Evolutionary conservation across 352 stramenopile species (phyloP).

Genomic region (Globisporangium solare): DNA sequence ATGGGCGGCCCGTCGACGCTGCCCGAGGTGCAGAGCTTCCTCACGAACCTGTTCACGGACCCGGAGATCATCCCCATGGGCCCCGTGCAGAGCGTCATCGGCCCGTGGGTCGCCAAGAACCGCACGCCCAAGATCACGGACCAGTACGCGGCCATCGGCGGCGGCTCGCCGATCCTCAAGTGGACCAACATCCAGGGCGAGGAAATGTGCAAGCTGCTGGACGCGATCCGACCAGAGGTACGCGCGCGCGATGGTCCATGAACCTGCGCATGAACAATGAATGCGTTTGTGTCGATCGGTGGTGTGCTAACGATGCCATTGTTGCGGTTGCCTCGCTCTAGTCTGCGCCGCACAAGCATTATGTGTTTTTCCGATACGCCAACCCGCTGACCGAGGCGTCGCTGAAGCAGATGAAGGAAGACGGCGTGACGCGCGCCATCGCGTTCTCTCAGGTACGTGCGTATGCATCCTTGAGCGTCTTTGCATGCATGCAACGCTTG

Average conservation of each 20-base stretch:
- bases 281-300: too few relatives aligned
- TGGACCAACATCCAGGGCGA: constrained; percentile 96
- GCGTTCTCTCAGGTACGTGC: constrained; percentile 92
- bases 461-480: too few relatives aligned
- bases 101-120: constrained; percentile 67
- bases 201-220: constrained; percentile 86
- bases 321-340: constrained; percentile 17
- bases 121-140: constrained; percentile 93
- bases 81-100: constrained; percentile 79
- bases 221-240: constrained; percentile 82
- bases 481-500: too few relatives aligned
- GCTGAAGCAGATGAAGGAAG: constrained; percentile 93
- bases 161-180: constrained; percentile 96
- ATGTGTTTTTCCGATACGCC: constrained; percentile 98
- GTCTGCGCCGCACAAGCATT: constrained; percentile 90
- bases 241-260: too few relatives aligned
- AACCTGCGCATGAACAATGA: not conserved
- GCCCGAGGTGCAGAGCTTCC: constrained; percentile 95
- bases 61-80: constrained; percentile 98
- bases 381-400: constrained; percentile 96
- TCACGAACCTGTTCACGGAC: constrained; percentile 99
- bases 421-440: constrained; percentile 94
- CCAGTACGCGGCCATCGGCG: constrained; percentile 96
- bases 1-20: constrained; percentile 95
- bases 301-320: too few relatives aligned